Base-by-base conservation (phyloP, 2,329 filamentous ascomycete species). In the Pseudocercospora pini-densiflorae region DNA sequence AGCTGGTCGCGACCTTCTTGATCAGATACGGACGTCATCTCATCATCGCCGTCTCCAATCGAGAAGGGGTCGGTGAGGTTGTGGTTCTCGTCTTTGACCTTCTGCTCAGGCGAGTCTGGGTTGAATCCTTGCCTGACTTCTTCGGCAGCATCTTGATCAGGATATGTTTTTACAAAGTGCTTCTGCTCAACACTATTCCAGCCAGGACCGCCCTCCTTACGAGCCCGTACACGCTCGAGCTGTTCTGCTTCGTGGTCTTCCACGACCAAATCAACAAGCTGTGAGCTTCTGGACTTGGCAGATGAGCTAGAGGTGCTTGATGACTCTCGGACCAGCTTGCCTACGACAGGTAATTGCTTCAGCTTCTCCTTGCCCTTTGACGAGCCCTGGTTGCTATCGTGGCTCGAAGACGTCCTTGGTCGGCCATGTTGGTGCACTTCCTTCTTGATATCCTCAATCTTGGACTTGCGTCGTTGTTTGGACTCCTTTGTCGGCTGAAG, bases 231-330 rank as follows among this genome's bases (percentile, higher is more conserved):
- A 57, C 87, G 84, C 66, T 90, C 88, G 55, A 86, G 81, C 62
- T 88, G 84, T 74, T 90, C 88, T 5, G 87, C 88, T 55, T 87
- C 77, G 53, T 79, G 83, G 73, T 91, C 87, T 78, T 90, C 88
- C 8, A 91, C 86, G 0, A 90, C 85, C 3, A 91, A 79, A 74
- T 91, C 89, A 10, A 91, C 88, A 5, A 91, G 79, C 71, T 91
- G 89, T 69, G 87, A 88, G 67, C 81, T 82, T 69, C 85, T 84
- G 0, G 87, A 89, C 65, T 85, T 84, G 8, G 55, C 55, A 16
- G 55, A 58, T 9, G 55, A 58, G 31, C 75, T 77, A 6, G 75
- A 77, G 29, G 62, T 80, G 24, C 82, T 81, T 6, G 86, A 87
- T 19, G 55, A 40, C 57, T 85, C 76, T 51, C 81, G 80, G 16